Evolutionary conservation across 2,329 filamentous ascomycete species (phyloP), one percentile per base, ranked within the genome.

Genomic region (Alternaria viburni): DNA sequence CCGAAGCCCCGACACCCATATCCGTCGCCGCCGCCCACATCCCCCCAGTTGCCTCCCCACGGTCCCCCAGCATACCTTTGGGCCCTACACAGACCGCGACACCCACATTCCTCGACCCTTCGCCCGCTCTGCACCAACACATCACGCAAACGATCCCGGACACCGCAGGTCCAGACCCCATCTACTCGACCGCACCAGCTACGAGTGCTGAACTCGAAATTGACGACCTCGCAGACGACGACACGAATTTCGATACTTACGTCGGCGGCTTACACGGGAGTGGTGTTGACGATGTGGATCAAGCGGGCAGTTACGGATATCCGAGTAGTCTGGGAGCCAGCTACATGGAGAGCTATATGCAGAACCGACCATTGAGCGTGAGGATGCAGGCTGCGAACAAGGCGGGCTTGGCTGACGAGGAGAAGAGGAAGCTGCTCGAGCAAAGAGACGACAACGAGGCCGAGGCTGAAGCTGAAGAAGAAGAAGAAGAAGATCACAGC

Each of bases 321-420:
- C 78, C 78, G 4, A 70, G 67, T 13, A 73, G 68, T 26, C 63
- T 79, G 2, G 78, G 78, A 41, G 78, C 78, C 3, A 79, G 76
- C 61, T 80, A 79, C 57, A 68, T 80, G 44, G 78, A 80, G 62
- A 78, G 74, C 43, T 80, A 80, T 46, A 80, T 80, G 77, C 69
- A 74, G 62, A 72, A 67, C 21, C 72, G 77, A 44, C 77, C 77
- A 44, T 61, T 79, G 64, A 75, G 76, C 26, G 77, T 80, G 47
- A 57, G 77, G n/a, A 75, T 77, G 66, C 71, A 73, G 19, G 76
- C 77, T 7, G 77, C 74, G 15, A 76, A 76, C 51, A 71, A 75
- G 43, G 77, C 73, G 30, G 75, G 69, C 13, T 41, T 75, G 32
- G 63, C 64, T 17, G 71, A 67, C n/a, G 51, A 62, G 3, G 76